Conservation (phyloP, 768 basidiomycete species). For the Rhizopogon vulgaris region DNA sequence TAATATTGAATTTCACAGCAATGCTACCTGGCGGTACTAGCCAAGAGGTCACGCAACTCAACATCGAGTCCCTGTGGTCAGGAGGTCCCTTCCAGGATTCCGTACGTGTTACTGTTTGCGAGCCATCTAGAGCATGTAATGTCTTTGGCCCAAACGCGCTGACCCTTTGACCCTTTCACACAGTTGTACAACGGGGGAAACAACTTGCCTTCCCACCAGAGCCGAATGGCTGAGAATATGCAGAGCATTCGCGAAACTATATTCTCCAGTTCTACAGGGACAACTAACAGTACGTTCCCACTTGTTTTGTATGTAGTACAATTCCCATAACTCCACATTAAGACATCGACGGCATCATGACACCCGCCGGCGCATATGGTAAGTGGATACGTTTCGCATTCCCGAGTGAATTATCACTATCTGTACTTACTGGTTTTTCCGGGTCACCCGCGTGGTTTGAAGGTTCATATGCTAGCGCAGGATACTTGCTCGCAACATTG, state of each 20-base stretch:
- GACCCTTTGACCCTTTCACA: not conserved
- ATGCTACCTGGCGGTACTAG: constrained; percentile 58
- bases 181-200: constrained; percentile 73
- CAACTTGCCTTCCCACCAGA: constrained; percentile 38
- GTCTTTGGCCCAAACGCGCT: not conserved
- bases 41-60: constrained; percentile 59
- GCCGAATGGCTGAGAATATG: constrained; percentile 43
- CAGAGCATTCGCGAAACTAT: constrained; percentile 48
- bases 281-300: constrained; percentile 41
- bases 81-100: constrained; percentile 67
- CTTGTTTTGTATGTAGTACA: not conserved
- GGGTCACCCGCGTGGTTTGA: not conserved
- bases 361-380: constrained; percentile 60
- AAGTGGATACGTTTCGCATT: constrained; percentile 4
- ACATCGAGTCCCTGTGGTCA: constrained; percentile 73
- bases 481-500: constrained; percentile 49
- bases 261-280: constrained; percentile 52
- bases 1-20: constrained; percentile 30
- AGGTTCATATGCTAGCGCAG: constrained; percentile 70
- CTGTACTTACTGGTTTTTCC: constrained; percentile 1
- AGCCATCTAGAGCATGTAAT: not conserved
- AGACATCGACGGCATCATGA: constrained; percentile 52
- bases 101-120: constrained; percentile 29
- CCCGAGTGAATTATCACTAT: not conserved
- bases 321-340: not conserved